These are phyloP conservation scores for Cladophialophora exuberans DNA, from an alignment of 2,329 filamentous ascomycete genomes.

Conservation along the genomic window DNA sequence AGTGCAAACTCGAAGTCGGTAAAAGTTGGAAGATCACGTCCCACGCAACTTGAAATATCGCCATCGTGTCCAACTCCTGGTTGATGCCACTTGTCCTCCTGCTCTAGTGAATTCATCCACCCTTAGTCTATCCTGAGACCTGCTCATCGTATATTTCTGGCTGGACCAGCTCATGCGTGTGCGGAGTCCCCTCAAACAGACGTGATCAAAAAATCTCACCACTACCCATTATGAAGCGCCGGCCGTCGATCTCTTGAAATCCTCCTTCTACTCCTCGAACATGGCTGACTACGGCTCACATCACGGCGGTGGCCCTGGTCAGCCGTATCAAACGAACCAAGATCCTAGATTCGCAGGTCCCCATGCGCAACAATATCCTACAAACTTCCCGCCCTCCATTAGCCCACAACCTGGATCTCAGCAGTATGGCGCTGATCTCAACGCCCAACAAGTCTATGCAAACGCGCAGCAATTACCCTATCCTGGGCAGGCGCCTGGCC, in stretches of 20 bases:
- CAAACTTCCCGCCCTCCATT: constrained; percentile 18
- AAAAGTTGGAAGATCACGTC: constrained; percentile 7
- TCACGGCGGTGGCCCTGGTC: constrained; percentile 24
- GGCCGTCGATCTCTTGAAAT: constrained; percentile 15
- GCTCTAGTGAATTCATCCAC: not conserved
- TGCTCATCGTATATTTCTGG: not conserved
- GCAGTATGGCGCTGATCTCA: constrained; percentile 16
- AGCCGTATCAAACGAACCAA: constrained; percentile 23
- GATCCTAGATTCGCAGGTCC: constrained; percentile 27
- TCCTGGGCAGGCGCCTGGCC: constrained; percentile 12
- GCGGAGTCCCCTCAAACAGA: not conserved
- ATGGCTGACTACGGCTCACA: constrained; percentile 30
- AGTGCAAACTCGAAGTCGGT: not conserved
- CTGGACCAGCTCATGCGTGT: not conserved
- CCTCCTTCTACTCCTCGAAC: constrained; percentile 1
- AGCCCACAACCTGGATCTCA: constrained; percentile 26
- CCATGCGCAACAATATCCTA: constrained; percentile 19
- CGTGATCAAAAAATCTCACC: not conserved
- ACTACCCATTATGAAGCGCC: constrained; percentile 25
- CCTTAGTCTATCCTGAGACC: not conserved
- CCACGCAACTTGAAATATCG: not conserved
- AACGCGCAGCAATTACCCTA: constrained; percentile 21
- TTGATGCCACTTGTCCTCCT: constrained; percentile 13
- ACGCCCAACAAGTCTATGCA: constrained; percentile 20
- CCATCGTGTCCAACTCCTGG: constrained; percentile 3